phyloP scores from a whole-genome alignment of 768 basidiomycete genomes.

The Butyriboletus loyo region DNA sequence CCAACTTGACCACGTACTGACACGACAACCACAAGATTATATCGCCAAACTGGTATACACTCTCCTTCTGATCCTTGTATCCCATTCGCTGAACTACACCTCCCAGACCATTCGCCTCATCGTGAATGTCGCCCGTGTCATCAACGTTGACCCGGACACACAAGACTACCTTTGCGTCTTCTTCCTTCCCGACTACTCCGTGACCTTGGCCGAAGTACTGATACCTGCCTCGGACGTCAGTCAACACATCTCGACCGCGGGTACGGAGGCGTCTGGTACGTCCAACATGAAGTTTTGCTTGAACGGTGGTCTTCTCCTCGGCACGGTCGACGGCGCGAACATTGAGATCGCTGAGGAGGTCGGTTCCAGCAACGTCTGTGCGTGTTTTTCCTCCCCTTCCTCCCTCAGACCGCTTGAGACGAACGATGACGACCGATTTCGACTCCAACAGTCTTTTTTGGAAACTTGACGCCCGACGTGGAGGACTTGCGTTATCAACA shows the following conservation, averaged over 20 bases:
- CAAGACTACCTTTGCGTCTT: conserved; percentile 82
- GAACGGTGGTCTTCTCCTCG: conserved; percentile 85
- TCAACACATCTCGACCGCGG: conserved; percentile 97
- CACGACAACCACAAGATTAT: conserved; percentile 51
- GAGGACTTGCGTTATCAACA: conserved; percentile 87
- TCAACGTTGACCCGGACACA: conserved; percentile 78
- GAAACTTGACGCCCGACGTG: conserved; percentile 82
- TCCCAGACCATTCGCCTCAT: conserved; percentile 85
- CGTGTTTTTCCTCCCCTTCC: not conserved
- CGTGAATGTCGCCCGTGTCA: conserved; percentile 76
- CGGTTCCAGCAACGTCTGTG: conserved; percentile 88
- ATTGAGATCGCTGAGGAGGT: conserved; percentile 97
- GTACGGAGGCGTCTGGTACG: conserved; percentile 84
- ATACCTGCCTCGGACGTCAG: conserved; percentile 93
- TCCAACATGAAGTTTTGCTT: conserved; percentile 90
- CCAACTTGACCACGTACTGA: conserved; percentile 3
- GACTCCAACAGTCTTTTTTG: conserved; percentile 97
- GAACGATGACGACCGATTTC: too few species aligned
- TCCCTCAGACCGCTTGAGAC: too few species aligned
- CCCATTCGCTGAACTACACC: not conserved
- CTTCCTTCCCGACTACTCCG: conserved; percentile 97
- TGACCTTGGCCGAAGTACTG: conserved; percentile 76
- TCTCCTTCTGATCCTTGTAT: not conserved
- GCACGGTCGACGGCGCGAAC: conserved; percentile 93
- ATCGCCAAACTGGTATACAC: conserved; percentile 78